Conservation (phyloP, 208 protist species). For the Crithidia mellificae region DNA sequence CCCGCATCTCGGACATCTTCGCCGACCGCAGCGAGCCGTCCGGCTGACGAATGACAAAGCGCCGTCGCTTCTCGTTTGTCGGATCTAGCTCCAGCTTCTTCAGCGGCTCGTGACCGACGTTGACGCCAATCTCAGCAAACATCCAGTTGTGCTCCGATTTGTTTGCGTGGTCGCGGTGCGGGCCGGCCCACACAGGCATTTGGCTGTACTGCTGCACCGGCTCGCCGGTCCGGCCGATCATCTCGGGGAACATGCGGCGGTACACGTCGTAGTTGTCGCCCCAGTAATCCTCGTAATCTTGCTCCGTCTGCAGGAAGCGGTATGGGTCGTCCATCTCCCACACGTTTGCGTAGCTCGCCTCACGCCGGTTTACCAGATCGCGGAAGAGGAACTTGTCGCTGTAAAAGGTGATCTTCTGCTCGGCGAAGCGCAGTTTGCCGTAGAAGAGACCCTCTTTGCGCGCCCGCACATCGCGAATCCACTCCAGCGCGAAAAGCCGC, state of each 20-base stretch:
- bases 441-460: conserved; percentile 92
- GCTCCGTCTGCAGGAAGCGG: conserved; percentile 93
- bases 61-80: conserved; percentile 92
- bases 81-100: conserved; percentile 93
- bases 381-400: conserved; percentile 93
- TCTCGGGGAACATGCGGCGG: conserved; percentile 93
- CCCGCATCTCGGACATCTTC: conserved; percentile 95
- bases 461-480: conserved; percentile 90
- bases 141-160: conserved; percentile 95
- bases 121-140: conserved; percentile 94
- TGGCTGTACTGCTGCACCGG: conserved; percentile 94
- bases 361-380: conserved; percentile 91
- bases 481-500: conserved; percentile 92
- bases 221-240: conserved; percentile 90
- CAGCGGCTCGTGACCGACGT: conserved; percentile 91
- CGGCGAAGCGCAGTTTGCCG: conserved; percentile 91
- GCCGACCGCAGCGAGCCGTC: conserved; percentile 92
- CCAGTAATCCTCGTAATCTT: conserved; percentile 95
- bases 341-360: conserved; percentile 94
- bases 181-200: conserved; percentile 91
- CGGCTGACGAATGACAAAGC: conserved; percentile 92
- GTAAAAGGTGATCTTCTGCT: conserved; percentile 94
- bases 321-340: conserved; percentile 96
- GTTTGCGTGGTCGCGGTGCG: conserved; percentile 90
- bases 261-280: conserved; percentile 95